Evolutionary conservation across 176 grass and related monocot species (phyloP).

Genomic region (Pontederia crassipes): DNA sequence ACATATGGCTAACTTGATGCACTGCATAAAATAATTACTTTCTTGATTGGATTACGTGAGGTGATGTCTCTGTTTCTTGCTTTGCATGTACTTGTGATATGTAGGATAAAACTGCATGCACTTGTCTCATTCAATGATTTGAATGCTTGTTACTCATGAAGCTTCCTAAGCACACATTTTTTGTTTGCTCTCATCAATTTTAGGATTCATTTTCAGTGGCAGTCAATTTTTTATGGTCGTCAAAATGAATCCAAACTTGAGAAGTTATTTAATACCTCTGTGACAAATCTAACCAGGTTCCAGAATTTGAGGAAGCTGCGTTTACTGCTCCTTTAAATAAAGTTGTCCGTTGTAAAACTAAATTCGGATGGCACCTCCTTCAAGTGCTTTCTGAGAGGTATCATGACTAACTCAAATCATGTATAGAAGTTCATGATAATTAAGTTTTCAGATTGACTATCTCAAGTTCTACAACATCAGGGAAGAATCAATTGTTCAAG

Average conservation of each 20-base stretch:
- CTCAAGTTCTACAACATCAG: constrained; percentile 20
- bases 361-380: constrained; percentile 98
- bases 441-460: constrained; percentile 12
- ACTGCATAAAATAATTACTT: too few species aligned
- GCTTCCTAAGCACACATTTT: background rate
- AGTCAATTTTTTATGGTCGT: too few species aligned
- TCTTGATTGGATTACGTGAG: too few species aligned
- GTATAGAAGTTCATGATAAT: background rate
- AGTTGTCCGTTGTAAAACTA: constrained; percentile 85
- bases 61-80: too few species aligned
- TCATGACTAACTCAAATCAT: background rate
- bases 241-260: background rate
- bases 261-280: constrained; percentile 11
- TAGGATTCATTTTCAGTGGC: too few species aligned
- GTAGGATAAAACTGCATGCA: too few species aligned
- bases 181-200: background rate
- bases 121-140: too few species aligned
- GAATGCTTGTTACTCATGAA: too few species aligned
- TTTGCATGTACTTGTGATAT: too few species aligned
- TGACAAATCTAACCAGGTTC: constrained; percentile 51
- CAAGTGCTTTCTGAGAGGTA: constrained; percentile 99
- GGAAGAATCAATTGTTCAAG: constrained; percentile 74
- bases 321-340: constrained; percentile 89
- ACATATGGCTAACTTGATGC: too few species aligned
- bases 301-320: constrained; percentile 93